phyloP scores from a whole-genome alignment of 140 eudicot species.

The Stevia rebaudiana region DNA sequence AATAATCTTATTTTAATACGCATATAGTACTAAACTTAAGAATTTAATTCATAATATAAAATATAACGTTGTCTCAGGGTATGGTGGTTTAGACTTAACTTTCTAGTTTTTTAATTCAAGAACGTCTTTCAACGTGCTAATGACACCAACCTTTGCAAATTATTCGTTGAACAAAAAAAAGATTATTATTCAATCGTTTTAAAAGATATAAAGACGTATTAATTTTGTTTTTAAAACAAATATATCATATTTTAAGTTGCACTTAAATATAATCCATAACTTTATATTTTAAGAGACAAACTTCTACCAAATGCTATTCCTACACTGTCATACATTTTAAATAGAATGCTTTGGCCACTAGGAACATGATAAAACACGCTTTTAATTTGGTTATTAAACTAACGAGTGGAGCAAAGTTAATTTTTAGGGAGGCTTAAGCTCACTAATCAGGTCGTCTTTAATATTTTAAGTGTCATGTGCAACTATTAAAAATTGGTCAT shows the following conservation, averaged over 20 bases:
- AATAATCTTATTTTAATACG: background rate
- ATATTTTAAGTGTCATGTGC: too few relatives aligned
- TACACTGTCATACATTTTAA: too few relatives aligned
- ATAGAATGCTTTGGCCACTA: background rate
- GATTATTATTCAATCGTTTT: background rate
- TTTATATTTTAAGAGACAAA: too few relatives aligned
- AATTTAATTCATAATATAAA: background rate
- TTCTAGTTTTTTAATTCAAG: background rate
- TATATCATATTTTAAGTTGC: too few relatives aligned
- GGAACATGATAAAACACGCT: background rate
- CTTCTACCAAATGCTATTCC: too few relatives aligned
- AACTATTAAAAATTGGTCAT: too few relatives aligned
- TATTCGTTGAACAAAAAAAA: background rate
- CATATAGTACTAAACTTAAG: background rate
- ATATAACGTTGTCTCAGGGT: conserved; percentile 15
- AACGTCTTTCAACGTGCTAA: conserved; percentile 14
- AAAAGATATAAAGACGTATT: background rate
- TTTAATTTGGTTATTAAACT: background rate
- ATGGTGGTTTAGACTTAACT: background rate
- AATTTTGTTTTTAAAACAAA: too few relatives aligned
- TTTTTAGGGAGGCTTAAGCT: too few relatives aligned
- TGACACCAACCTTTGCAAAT: background rate
- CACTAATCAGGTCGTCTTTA: too few relatives aligned
- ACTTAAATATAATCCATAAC: too few relatives aligned
- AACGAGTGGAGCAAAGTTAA: background rate